phyloP scores from a whole-genome alignment of 306 rosid species.

The Albizia julibrissin region DNA sequence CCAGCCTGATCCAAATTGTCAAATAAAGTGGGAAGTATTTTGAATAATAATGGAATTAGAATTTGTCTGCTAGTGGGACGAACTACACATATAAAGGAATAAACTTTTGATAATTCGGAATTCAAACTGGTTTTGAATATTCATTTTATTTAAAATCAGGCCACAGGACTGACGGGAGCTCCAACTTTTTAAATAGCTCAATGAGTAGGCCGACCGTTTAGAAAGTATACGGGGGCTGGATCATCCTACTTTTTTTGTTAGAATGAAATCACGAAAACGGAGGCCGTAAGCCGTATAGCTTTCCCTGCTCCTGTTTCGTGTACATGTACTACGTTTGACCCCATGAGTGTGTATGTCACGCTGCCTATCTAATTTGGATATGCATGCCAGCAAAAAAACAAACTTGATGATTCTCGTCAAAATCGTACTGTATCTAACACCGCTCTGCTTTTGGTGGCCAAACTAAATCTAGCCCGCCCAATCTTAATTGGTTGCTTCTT shows the following conservation, averaged over 20 bases:
- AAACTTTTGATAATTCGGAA: background rate
- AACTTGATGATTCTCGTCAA: background rate
- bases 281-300: background rate
- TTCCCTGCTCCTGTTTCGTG: background rate
- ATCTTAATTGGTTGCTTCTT: background rate
- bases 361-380: conserved; percentile 3
- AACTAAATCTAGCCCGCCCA: background rate
- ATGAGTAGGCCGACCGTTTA: background rate
- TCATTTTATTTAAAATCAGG: background rate
- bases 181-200: background rate
- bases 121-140: background rate
- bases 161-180: background rate
- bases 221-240: conserved; percentile 34
- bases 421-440: background rate
- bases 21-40: conserved; percentile 10
- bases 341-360: background rate
- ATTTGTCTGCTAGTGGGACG: conserved; percentile 47
- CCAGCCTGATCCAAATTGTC: conserved; percentile 2
- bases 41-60: conserved; percentile 8
- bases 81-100: conserved; percentile 14
- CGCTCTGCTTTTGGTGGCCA: background rate
- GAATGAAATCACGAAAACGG: conserved; percentile 1
- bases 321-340: background rate
- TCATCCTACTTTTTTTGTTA: background rate
- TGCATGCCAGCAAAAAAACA: background rate